Percentiles rank a stretch among this genome's conserved stretches.
Evolutionary conservation across 1,284 basidiomycete species (phyloP).

Genomic region (Malassezia arunalokei): DNA sequence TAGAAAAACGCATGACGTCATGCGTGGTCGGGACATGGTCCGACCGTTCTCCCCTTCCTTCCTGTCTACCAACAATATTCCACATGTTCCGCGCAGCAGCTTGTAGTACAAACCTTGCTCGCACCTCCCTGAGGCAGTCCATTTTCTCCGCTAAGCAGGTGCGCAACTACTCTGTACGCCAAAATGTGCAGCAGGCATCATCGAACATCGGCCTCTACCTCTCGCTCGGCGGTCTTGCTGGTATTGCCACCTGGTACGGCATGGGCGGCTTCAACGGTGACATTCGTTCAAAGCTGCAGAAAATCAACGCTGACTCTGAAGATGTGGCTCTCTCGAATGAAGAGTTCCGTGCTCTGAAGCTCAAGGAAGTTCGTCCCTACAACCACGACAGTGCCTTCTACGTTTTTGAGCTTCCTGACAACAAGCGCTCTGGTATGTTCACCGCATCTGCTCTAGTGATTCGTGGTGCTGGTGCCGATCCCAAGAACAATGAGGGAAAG

Average conservation of each 20-base stretch:
- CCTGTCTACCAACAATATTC: not conserved
- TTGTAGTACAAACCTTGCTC: not conserved
- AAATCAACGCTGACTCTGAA: slow-evolving; percentile 12
- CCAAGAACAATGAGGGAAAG: slow-evolving; percentile 66
- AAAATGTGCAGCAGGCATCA: not conserved
- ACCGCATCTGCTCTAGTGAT: slow-evolving; percentile 54
- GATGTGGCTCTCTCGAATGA: slow-evolving; percentile 48
- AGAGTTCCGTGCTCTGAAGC: slow-evolving; percentile 64
- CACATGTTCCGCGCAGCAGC: slow-evolving; percentile 4
- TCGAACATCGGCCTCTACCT: slow-evolving; percentile 35
- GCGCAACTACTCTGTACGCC: not conserved
- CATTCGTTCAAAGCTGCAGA: slow-evolving; percentile 25
- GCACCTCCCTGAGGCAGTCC: slow-evolving; percentile 1
- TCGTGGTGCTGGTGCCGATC: slow-evolving; percentile 49
- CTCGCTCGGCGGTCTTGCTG: slow-evolving; percentile 36
- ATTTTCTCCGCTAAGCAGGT: not conserved
- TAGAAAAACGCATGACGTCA: not conserved
- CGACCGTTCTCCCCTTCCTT: not conserved
- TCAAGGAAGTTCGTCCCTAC: slow-evolving; percentile 73
- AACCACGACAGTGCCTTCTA: slow-evolving; percentile 84
- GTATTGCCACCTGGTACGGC: slow-evolving; percentile 37
- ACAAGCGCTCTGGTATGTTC: slow-evolving; percentile 64
- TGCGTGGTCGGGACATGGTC: not conserved
- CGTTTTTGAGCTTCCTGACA: slow-evolving; percentile 72
- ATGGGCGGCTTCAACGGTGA: slow-evolving; percentile 34